Conservation (phyloP, 2,329 filamentous ascomycete species). For the Colletotrichum sp. region DNA sequence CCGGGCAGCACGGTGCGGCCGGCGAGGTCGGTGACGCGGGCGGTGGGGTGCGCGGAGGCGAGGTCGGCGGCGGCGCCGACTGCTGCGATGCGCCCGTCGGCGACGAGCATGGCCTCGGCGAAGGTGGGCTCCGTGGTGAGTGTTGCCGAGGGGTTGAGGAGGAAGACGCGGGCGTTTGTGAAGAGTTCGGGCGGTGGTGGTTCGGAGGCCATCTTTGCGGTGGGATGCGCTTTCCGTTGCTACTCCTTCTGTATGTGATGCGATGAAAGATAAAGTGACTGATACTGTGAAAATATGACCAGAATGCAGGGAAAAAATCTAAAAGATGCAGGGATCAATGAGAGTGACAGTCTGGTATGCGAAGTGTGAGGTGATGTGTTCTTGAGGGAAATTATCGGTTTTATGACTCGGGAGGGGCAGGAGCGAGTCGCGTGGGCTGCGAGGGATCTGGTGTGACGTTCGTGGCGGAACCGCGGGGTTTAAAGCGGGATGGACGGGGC, state of each 20-base stretch:
- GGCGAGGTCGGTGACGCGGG: constrained; percentile 17
- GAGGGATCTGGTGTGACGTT: background rate
- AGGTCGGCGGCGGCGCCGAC: constrained; percentile 10
- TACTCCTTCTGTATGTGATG: background rate
- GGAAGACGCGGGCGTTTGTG: constrained; percentile 22
- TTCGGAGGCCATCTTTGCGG: background rate
- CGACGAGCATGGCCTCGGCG: constrained; percentile 22
- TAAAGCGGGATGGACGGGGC: constrained; percentile 1
- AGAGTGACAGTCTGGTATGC: background rate
- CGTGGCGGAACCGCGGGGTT: constrained; percentile 4
- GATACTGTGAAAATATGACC: background rate
- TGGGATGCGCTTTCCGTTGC: background rate
- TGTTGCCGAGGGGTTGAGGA: constrained; percentile 5
- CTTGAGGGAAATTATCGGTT: background rate
- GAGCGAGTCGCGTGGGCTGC: background rate
- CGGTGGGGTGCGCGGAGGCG: background rate
- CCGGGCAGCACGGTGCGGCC: constrained; percentile 52
- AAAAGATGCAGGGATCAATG: background rate
- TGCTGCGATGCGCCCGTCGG: constrained; percentile 14
- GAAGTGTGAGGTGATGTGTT: background rate
- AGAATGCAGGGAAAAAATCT: background rate
- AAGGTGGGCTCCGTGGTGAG: constrained; percentile 20
- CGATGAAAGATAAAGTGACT: background rate
- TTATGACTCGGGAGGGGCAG: background rate
- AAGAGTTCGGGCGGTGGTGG: constrained; percentile 9